Percentiles rank a stretch among this genome's conserved stretches.
phyloP scores from a whole-genome alignment of 305 asterid genomes.

The Salvia sclarea region DNA sequence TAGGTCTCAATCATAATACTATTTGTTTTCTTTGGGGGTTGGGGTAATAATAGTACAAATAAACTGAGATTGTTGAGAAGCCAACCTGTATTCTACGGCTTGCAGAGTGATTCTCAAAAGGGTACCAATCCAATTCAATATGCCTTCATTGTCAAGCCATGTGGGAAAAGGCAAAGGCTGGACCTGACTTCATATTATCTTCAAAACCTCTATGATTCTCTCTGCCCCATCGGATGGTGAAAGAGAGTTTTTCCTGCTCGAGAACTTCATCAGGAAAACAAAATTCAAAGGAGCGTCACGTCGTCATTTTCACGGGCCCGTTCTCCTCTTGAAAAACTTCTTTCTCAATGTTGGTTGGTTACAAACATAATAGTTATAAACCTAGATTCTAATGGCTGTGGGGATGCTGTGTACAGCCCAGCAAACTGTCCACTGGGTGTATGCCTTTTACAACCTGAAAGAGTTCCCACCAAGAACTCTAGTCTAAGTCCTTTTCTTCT shows the following conservation, averaged over 20 bases:
- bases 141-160: slow-evolving; percentile 44
- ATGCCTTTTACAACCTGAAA: slow-evolving; percentile 18
- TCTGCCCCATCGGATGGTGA: slow-evolving; percentile 40
- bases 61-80: slow-evolving; percentile 4
- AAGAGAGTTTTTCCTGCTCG: slow-evolving; percentile 27
- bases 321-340: slow-evolving; percentile 14
- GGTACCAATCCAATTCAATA: slow-evolving; percentile 15
- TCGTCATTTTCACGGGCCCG: slow-evolving; percentile 34
- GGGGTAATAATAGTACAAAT: not conserved
- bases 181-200: slow-evolving; percentile 33
- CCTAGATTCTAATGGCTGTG: slow-evolving; percentile 30
- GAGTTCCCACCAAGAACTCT: not conserved
- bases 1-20: slow-evolving; percentile 9
- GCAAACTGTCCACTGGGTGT: not conserved
- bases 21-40: not conserved
- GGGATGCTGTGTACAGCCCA: slow-evolving; percentile 16
- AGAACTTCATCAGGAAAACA: slow-evolving; percentile 24
- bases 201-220: slow-evolving; percentile 41
- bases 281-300: not conserved
- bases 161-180: slow-evolving; percentile 37
- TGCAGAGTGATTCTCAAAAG: slow-evolving; percentile 22
- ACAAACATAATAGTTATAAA: slow-evolving; percentile 9
- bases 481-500: too few relatives aligned
- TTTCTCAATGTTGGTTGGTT: slow-evolving; percentile 28
- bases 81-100: slow-evolving; percentile 12